Percentiles rank a stretch among this genome's conserved stretches.
Evolutionary conservation across 192 early-diverging fungal species (phyloP).

Genomic region (Gryganskiella cystojenkinii): DNA sequence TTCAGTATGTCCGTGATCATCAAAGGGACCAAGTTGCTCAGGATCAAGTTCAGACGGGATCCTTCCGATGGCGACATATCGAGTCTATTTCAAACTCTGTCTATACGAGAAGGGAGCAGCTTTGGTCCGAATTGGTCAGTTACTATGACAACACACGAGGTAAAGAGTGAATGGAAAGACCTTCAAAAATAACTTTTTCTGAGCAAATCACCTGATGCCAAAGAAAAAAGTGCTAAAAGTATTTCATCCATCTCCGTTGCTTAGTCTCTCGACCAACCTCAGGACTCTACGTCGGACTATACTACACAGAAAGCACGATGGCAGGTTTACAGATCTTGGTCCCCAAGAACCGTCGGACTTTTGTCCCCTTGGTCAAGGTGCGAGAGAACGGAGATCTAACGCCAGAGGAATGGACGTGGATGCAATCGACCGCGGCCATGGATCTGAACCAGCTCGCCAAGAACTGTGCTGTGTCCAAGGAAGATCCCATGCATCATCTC

Average conservation of each 20-base stretch:
- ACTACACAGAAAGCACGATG: constrained; percentile 59
- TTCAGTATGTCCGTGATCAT: constrained; percentile 51
- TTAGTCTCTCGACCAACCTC: constrained; percentile 51
- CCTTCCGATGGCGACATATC: constrained; percentile 53
- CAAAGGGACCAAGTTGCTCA: constrained; percentile 43
- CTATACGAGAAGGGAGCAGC: constrained; percentile 40
- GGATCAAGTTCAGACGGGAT: constrained; percentile 45
- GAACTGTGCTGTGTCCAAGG: constrained; percentile 30
- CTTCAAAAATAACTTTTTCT: too few species aligned
- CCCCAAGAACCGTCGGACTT: constrained; percentile 54
- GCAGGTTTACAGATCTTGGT: constrained; percentile 56
- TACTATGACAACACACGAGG: constrained; percentile 45
- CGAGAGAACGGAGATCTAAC: constrained; percentile 41
- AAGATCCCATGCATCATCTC: constrained; percentile 47
- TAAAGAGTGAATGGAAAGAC: too few species aligned
- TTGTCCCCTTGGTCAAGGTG: constrained; percentile 55
- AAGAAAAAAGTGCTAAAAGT: too few species aligned
- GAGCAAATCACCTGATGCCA: too few species aligned
- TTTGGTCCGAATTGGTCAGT: constrained; percentile 33
- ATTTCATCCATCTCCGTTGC: neutral
- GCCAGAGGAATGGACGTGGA: constrained; percentile 56
- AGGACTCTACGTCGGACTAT: constrained; percentile 60
- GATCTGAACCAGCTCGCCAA: constrained; percentile 17
- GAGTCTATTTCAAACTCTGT: constrained; percentile 38
- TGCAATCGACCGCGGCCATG: constrained; percentile 43